phyloP scores from a whole-genome alignment of 306 rosid genomes.

The Castanea sativa region DNA sequence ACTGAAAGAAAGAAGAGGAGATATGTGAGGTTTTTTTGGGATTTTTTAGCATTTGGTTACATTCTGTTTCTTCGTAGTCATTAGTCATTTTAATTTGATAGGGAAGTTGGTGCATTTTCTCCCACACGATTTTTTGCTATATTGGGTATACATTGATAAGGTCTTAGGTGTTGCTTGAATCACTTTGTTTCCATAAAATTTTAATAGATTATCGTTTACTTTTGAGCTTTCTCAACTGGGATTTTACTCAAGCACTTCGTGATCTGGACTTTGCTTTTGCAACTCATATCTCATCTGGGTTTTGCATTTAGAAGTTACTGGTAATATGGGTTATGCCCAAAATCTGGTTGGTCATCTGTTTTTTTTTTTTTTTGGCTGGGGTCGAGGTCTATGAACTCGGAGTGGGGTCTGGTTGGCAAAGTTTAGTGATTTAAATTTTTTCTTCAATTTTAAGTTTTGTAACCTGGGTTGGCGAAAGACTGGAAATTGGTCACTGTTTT shows the following conservation, averaged over 20 bases:
- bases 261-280: not conserved
- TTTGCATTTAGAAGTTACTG: constrained; percentile 2
- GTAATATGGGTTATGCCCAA: not conserved
- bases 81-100: constrained; percentile 7
- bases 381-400: not conserved
- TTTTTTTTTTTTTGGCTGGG: not conserved
- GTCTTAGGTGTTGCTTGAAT: not conserved
- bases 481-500: constrained; percentile 20
- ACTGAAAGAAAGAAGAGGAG: not conserved
- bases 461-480: constrained; percentile 17
- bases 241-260: not conserved
- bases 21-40: constrained; percentile 12
- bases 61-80: not conserved
- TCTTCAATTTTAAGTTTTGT: constrained; percentile 23
- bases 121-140: constrained; percentile 15
- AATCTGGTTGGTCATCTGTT: not conserved
- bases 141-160: not conserved
- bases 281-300: not conserved
- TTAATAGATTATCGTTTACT: not conserved
- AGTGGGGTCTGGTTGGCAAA: constrained; percentile 26
- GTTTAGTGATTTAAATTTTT: constrained; percentile 27
- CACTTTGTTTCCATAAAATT: not conserved
- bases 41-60: not conserved
- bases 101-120: not conserved
- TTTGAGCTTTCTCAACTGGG: constrained; percentile 15